These are phyloP conservation scores for Lentinula lateritia DNA, from an alignment of 768 basidiomycete genomes.

Conservation along the genomic window DNA sequence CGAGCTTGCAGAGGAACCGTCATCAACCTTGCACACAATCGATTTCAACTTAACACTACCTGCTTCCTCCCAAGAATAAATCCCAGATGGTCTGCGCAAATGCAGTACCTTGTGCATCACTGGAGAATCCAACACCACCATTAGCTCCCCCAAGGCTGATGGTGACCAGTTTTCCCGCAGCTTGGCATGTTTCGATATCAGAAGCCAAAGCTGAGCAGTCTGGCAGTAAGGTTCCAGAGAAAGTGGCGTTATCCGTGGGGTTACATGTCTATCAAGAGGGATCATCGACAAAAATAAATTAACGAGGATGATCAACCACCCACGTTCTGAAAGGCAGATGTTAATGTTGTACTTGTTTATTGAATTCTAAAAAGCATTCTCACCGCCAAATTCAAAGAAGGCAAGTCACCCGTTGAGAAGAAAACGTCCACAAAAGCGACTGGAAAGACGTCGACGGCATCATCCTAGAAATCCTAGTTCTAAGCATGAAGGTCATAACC, in stretches of 20 bases:
- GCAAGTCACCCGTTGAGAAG: constrained; percentile 56
- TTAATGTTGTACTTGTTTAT: background rate
- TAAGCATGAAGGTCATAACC: background rate
- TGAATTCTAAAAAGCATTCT: constrained; percentile 8
- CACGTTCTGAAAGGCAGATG: background rate
- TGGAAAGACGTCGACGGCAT: constrained; percentile 63
- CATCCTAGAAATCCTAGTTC: constrained; percentile 34
- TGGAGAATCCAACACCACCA: constrained; percentile 55
- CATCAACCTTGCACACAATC: background rate
- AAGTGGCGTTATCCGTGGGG: constrained; percentile 45
- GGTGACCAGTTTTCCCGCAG: constrained; percentile 56
- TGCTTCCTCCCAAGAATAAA: constrained; percentile 56
- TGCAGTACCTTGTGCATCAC: constrained; percentile 46
- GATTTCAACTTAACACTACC: constrained; percentile 5
- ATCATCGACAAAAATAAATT: background rate
- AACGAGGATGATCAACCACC: background rate
- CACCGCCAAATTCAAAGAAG: constrained; percentile 65
- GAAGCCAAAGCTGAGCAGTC: constrained; percentile 56
- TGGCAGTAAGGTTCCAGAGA: constrained; percentile 56
- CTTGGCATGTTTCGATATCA: constrained; percentile 62
- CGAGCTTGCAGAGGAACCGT: constrained; percentile 31
- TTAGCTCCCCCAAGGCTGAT: constrained; percentile 58
- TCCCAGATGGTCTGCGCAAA: constrained; percentile 73
- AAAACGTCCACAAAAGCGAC: constrained; percentile 66
- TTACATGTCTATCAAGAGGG: constrained; percentile 50